These are phyloP conservation scores for Apiotrichum montevideense DNA, from an alignment of 1,284 basidiomycete species.

Conservation along the genomic window DNA sequence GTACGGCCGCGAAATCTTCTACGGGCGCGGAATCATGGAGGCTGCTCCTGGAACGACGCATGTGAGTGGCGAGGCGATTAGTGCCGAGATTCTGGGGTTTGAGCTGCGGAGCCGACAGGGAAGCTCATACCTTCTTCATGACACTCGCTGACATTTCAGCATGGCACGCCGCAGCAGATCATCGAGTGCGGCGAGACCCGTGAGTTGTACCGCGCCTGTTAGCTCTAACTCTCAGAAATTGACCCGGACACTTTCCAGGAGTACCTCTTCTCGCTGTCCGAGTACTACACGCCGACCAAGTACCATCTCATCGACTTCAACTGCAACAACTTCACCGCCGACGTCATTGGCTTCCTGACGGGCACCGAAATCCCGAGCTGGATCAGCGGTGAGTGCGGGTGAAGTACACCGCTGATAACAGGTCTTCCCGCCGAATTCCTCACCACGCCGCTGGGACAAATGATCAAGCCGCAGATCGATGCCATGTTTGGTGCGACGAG, in stretches of 20 bases:
- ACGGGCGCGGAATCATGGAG: constrained; percentile 71
- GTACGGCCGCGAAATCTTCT: constrained; percentile 77
- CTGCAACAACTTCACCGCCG: constrained; percentile 86
- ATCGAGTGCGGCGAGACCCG: constrained; percentile 72
- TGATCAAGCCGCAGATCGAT: constrained; percentile 79
- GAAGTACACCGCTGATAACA: constrained; percentile 33
- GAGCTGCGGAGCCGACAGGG: no score
- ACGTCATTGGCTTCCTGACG: constrained; percentile 75
- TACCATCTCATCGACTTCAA: constrained; percentile 73
- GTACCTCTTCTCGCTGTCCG: constrained; percentile 65
- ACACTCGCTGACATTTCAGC: constrained; percentile 47
- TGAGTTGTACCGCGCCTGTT: not conserved
- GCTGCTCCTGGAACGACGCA: constrained; percentile 68
- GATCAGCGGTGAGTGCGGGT: constrained; percentile 52
- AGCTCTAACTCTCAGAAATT: constrained; percentile 47
- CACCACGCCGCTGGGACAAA: constrained; percentile 81
- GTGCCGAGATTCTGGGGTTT: no score
- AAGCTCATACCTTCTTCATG: no score
- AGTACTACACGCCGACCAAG: constrained; percentile 80
- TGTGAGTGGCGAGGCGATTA: constrained; percentile 15
- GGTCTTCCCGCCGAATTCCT: constrained; percentile 83
- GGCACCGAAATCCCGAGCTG: constrained; percentile 69
- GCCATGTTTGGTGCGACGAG: constrained; percentile 69
- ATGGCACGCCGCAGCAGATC: constrained; percentile 68
- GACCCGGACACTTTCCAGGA: constrained; percentile 78